Percentiles rank a stretch among this genome's conserved stretches.
These are phyloP conservation scores for Trichophaea hybrida DNA, from an alignment of 2,329 filamentous ascomycete species.

Conservation along the genomic window DNA sequence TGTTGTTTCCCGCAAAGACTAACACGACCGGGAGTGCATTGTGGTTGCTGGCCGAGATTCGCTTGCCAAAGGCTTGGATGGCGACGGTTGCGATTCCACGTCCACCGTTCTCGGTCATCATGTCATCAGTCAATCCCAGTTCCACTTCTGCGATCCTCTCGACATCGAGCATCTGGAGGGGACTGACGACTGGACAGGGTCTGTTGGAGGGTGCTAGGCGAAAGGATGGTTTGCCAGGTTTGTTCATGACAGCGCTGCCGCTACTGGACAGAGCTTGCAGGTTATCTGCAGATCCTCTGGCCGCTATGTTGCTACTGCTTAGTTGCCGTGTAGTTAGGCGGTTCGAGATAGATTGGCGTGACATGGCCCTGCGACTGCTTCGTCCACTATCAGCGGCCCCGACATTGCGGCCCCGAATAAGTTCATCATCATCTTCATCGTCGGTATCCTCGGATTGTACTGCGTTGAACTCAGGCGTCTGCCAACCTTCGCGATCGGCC, in stretches of 20 bases:
- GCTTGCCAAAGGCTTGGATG: constrained; percentile 51
- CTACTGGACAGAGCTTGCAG: background rate
- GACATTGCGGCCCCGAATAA: constrained; percentile 37
- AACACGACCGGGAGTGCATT: constrained; percentile 45
- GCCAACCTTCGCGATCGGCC: constrained; percentile 39
- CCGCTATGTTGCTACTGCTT: constrained; percentile 31
- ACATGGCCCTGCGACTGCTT: constrained; percentile 30
- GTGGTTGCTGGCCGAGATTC: constrained; percentile 31
- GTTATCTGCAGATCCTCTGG: background rate
- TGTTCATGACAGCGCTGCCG: constrained; percentile 22
- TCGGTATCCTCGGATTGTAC: constrained; percentile 18
- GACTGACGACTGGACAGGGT: constrained; percentile 45
- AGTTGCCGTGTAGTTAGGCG: constrained; percentile 33
- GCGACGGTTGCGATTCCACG: constrained; percentile 77
- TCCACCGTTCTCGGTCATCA: constrained; percentile 84
- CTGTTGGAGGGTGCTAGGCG: constrained; percentile 40
- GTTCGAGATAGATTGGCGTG: constrained; percentile 8
- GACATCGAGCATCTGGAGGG: constrained; percentile 78
- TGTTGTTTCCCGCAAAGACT: constrained; percentile 90
- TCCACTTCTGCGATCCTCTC: constrained; percentile 84
- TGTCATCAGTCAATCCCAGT: constrained; percentile 70
- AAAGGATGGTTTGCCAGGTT: constrained; percentile 34
- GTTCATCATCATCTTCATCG: constrained; percentile 50
- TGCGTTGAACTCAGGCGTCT: constrained; percentile 36
- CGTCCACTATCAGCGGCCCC: constrained; percentile 35